Evolutionary conservation across 2,329 filamentous ascomycete genomes (phyloP).

Genomic region (Fusarium cicatricum): DNA sequence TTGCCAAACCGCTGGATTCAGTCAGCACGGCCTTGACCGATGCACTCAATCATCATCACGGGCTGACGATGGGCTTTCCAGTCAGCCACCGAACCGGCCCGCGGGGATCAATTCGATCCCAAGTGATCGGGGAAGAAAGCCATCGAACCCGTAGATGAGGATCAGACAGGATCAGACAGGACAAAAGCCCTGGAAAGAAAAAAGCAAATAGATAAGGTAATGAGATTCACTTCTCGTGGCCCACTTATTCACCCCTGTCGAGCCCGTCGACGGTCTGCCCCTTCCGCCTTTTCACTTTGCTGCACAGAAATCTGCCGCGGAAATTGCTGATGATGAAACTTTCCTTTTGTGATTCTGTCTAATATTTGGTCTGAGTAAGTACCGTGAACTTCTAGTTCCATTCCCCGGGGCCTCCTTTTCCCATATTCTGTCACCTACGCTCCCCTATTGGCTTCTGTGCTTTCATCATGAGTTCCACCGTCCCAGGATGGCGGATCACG

Average conservation of each 20-base stretch:
- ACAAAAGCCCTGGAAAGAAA: too few relatives aligned
- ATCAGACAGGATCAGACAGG: constrained; percentile 13
- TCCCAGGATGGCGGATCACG: constrained; percentile 21
- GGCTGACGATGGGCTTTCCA: constrained; percentile 29
- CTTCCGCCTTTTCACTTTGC: constrained; percentile 1
- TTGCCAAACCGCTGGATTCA: constrained; percentile 33
- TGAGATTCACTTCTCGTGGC: constrained; percentile 25
- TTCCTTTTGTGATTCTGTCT: background rate
- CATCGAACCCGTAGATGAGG: constrained; percentile 18
- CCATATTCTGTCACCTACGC: background rate
- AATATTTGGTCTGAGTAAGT: background rate
- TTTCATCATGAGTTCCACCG: constrained; percentile 12
- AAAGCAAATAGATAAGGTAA: constrained; percentile 9
- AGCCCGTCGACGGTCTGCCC: constrained; percentile 17
- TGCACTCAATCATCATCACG: constrained; percentile 18
- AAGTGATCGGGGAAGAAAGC: constrained; percentile 16
- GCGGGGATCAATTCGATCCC: constrained; percentile 26
- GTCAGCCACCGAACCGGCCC: constrained; percentile 38
- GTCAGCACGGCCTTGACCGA: constrained; percentile 39
- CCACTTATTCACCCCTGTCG: constrained; percentile 25
- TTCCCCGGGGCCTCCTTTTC: constrained; percentile 1
- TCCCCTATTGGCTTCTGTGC: constrained; percentile 24
- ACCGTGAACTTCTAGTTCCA: too few relatives aligned
- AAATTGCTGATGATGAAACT: constrained; percentile 7
- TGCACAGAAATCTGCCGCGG: background rate